These are phyloP conservation scores for Trametes maxima DNA, from an alignment of 768 basidiomycete species.

Conservation along the genomic window DNA sequence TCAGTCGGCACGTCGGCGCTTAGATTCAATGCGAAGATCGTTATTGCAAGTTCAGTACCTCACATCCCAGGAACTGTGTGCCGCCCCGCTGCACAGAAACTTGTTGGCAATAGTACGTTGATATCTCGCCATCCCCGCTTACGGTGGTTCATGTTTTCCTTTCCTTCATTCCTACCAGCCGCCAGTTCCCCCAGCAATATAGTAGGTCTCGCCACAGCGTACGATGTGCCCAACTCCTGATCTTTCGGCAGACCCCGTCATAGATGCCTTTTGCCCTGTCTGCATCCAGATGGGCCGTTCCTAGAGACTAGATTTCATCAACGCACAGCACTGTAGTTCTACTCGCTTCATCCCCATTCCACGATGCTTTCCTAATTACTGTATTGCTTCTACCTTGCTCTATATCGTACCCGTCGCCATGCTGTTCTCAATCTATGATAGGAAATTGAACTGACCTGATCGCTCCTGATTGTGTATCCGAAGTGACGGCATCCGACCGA, in stretches of 20 bases:
- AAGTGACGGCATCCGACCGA: not conserved
- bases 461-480: slow-evolving; percentile 8
- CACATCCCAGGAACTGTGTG: slow-evolving; percentile 61
- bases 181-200: slow-evolving; percentile 71
- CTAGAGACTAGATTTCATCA: slow-evolving; percentile 18
- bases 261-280: slow-evolving; percentile 33
- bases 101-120: slow-evolving; percentile 79
- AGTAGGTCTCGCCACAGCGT: slow-evolving; percentile 44
- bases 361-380: slow-evolving; percentile 14
- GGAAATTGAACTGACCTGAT: slow-evolving; percentile 10
- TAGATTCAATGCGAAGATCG: slow-evolving; percentile 69
- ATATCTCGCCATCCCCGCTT: slow-evolving; percentile 1
- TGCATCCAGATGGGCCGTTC: slow-evolving; percentile 30
- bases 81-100: slow-evolving; percentile 55
- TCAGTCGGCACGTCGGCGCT: slow-evolving; percentile 26
- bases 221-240: slow-evolving; percentile 12
- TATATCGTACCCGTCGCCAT: slow-evolving; percentile 17
- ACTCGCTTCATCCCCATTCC: slow-evolving; percentile 1
- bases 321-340: slow-evolving; percentile 17
- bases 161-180: slow-evolving; percentile 44
- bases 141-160: not conserved
- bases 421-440: slow-evolving; percentile 11
- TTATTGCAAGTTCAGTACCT: slow-evolving; percentile 70
- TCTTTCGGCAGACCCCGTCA: slow-evolving; percentile 30
- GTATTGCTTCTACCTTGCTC: slow-evolving; percentile 14